Percentiles rank a stretch among this genome's conserved stretches.
Conservation (phyloP, 768 basidiomycete species). For the Polyporus arcularius region DNA sequence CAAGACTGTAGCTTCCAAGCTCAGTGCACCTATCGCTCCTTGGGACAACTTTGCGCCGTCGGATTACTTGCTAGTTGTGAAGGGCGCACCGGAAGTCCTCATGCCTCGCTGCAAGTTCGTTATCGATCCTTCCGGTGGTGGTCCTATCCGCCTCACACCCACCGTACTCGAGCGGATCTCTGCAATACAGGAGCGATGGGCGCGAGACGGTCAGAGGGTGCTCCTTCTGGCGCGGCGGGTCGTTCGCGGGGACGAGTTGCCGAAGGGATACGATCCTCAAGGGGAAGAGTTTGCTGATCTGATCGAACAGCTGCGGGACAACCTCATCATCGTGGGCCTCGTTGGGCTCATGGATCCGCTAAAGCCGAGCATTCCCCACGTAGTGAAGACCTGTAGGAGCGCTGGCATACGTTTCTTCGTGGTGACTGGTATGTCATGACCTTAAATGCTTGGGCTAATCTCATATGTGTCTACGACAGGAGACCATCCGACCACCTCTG, state of each 20-base stretch:
- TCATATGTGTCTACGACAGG: slow-evolving; percentile 28
- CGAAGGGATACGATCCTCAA: slow-evolving; percentile 31
- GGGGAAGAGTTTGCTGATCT: slow-evolving; percentile 42
- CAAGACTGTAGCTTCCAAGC: slow-evolving; percentile 14
- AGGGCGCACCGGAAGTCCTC: slow-evolving; percentile 57
- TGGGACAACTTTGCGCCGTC: slow-evolving; percentile 29
- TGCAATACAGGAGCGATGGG: slow-evolving; percentile 46
- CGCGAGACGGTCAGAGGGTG: slow-evolving; percentile 54
- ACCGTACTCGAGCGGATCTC: slow-evolving; percentile 33
- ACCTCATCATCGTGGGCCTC: slow-evolving; percentile 56
- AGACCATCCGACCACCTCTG: slow-evolving; percentile 58
- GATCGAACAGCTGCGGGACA: slow-evolving; percentile 40
- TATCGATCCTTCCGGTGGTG: slow-evolving; percentile 38
- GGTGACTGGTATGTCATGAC: slow-evolving; percentile 45
- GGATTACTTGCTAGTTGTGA: slow-evolving; percentile 39
- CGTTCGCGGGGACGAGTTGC: slow-evolving; percentile 34
- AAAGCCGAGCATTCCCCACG: slow-evolving; percentile 52
- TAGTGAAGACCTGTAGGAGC: slow-evolving; percentile 46
- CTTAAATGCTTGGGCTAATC: neutral
- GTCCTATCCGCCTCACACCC: slow-evolving; percentile 31
- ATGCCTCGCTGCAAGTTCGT: slow-evolving; percentile 42
- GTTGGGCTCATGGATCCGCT: slow-evolving; percentile 61
- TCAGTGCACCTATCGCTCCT: slow-evolving; percentile 28
- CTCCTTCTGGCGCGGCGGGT: slow-evolving; percentile 51
- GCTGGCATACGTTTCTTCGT: slow-evolving; percentile 65